Evolutionary conservation across 805 yeast species (phyloP), one percentile per base, ranked within the genome.

Genomic region (Tetrapisispora namnaoensis): DNA sequence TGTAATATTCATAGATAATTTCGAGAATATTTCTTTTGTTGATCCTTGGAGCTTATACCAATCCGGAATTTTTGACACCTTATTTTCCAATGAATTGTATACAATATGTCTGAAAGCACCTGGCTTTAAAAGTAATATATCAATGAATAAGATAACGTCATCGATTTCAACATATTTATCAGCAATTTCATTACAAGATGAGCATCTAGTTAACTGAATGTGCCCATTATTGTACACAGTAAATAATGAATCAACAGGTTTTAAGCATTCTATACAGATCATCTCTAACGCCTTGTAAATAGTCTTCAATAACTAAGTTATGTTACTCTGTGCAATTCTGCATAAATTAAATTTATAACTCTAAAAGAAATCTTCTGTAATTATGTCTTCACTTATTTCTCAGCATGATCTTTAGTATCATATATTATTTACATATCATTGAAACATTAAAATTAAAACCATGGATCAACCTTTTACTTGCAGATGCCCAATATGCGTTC

Each of bases 141-240:
- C 98, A 21, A 93, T 81, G 61, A 87, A 85, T 20, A 91, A 70
- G 2, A 93, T 70, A 8, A 91, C 95, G 49, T 79, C 77, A 63
- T 93, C 99, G 54, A 80, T 83, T 63, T 93, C 99, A 30, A 91
- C 82, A 67, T 93, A 93, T 61, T 85, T 83, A 66, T 93, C 99
- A 2, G 89, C 95, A 21, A 85, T 80, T 45, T 75, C 71, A 30
- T 77, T 74, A 63, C 99, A 93, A 28, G 68, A 63, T 2, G 77
- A 68, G 60, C 98, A 93, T 32, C 81, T 80, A 0, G 95, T 82
- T 37, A 88, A 74, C 54, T 85, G 80, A 44, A 91, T 86, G 57
- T 88, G 89, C 42, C 82, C 80, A 50, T 83, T 81, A 28, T 90
- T 78, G 65, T 86, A 90, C 55, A 72, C 74, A 21, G 83, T 81